Percentiles rank a stretch among this genome's conserved stretches.
These are phyloP conservation scores for Neurospora pannonica DNA, from an alignment of 495 filamentous ascomycete genomes.

Conservation along the genomic window DNA sequence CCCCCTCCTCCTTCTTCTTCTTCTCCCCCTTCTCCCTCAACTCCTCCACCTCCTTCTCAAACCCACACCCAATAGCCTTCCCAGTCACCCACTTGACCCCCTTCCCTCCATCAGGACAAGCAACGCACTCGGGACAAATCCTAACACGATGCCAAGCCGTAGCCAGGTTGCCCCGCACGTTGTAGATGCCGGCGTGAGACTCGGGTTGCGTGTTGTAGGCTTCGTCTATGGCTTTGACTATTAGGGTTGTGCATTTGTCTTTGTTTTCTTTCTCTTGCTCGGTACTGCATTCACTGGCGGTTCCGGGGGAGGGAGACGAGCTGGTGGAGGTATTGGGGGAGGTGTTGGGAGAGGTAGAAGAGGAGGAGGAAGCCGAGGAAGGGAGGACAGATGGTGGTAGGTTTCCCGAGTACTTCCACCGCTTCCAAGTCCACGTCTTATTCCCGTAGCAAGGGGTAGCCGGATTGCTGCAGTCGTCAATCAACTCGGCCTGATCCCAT, in stretches of 20 bases:
- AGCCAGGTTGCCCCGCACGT: conserved; percentile 45
- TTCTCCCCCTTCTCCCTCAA: background rate
- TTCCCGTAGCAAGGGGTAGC: conserved; percentile 19
- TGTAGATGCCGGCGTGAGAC: conserved; percentile 40
- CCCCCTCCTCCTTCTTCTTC: background rate
- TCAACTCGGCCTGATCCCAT: conserved; percentile 44
- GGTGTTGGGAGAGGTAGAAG: background rate
- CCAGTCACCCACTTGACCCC: conserved; percentile 5
- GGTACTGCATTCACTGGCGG: too few relatives aligned
- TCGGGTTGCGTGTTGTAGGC: conserved; percentile 50
- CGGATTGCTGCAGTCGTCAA: conserved; percentile 28
- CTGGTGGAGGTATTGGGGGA: too few relatives aligned
- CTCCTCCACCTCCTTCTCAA: background rate
- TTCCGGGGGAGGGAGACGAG: too few relatives aligned
- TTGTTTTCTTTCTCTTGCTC: background rate
- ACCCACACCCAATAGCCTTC: background rate
- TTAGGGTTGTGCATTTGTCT: conserved; percentile 28
- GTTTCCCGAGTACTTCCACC: conserved; percentile 36
- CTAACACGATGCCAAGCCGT: conserved; percentile 45
- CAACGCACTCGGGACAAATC: conserved; percentile 20
- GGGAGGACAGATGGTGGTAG: conserved; percentile 5
- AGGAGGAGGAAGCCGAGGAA: background rate
- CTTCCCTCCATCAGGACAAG: background rate
- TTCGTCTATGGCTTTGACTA: conserved; percentile 51
- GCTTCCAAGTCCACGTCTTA: conserved; percentile 47